Evolutionary conservation across 768 basidiomycete genomes (phyloP).

Genomic region (Lentinus brumalis): DNA sequence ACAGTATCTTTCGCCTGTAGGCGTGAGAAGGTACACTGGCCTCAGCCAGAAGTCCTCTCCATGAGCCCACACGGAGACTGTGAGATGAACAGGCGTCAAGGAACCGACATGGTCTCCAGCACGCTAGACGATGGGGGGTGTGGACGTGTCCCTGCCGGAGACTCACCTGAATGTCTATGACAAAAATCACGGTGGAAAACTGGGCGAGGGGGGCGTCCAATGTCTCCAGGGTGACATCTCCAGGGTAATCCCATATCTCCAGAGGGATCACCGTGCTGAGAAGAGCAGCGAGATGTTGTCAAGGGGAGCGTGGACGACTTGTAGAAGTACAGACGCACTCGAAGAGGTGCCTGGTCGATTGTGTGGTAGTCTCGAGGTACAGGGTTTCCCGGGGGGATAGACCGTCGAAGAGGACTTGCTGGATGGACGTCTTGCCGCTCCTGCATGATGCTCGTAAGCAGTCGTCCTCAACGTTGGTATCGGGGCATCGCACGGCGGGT

Average conservation of each 20-base stretch:
- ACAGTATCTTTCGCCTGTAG: too few relatives aligned
- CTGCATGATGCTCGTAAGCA: conserved; percentile 39
- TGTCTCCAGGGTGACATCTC: conserved; percentile 78
- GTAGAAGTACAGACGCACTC: conserved; percentile 59
- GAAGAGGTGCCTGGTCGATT: conserved; percentile 70
- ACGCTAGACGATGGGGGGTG: background rate
- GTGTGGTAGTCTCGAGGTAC: conserved; percentile 86
- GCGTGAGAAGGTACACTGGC: too few relatives aligned
- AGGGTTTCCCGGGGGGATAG: conserved; percentile 83
- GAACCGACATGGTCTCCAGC: background rate
- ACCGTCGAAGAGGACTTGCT: conserved; percentile 89
- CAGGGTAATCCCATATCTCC: conserved; percentile 95
- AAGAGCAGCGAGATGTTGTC: conserved; percentile 1
- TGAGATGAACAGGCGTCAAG: too few relatives aligned
- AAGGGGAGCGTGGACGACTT: conserved; percentile 7
- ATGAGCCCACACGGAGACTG: too few relatives aligned
- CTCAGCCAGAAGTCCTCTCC: too few relatives aligned
- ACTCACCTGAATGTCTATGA: conserved; percentile 91
- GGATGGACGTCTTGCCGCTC: conserved; percentile 90
- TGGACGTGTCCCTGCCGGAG: background rate
- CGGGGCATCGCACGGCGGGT: too few relatives aligned
- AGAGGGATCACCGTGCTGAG: conserved; percentile 89
- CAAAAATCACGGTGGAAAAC: conserved; percentile 87
- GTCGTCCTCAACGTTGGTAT: too few relatives aligned
- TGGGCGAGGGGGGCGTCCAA: conserved; percentile 74